Evolutionary conservation across 1,284 basidiomycete genomes (phyloP).

Genomic region (Ceratobasidium sp.): DNA sequence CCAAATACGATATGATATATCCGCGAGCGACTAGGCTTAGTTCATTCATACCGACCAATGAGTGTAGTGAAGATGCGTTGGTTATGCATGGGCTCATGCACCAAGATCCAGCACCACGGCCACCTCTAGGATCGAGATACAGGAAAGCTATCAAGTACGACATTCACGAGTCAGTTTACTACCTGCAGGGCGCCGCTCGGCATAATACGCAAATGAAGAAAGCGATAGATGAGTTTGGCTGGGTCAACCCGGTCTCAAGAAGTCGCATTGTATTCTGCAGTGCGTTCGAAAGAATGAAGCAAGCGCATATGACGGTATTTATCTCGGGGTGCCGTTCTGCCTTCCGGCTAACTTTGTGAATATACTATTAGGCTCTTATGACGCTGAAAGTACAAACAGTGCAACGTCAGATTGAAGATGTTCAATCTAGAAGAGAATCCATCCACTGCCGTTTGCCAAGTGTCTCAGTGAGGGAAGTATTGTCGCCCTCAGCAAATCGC

Average conservation of each 20-base stretch:
- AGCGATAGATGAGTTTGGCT: background rate
- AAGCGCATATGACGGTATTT: constrained; percentile 14
- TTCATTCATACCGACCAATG: constrained; percentile 5
- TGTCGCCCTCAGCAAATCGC: background rate
- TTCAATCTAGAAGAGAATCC: background rate
- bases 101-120: background rate
- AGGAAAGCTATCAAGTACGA: background rate
- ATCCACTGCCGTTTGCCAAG: background rate
- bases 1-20: constrained; percentile 1
- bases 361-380: background rate
- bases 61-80: background rate
- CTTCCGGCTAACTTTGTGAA: background rate
- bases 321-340: too few relatives aligned
- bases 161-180: constrained; percentile 6
- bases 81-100: background rate
- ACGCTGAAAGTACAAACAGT: background rate
- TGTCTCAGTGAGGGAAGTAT: background rate
- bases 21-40: constrained; percentile 6
- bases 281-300: constrained; percentile 22
- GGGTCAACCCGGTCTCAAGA: background rate
- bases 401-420: constrained; percentile 3
- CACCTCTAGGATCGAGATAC: background rate
- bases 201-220: background rate
- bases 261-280: constrained; percentile 1
- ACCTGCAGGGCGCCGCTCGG: constrained; percentile 1